These are phyloP conservation scores for Orbilia javanica DNA, from an alignment of 2,329 filamentous ascomycete genomes.

Conservation along the genomic window DNA sequence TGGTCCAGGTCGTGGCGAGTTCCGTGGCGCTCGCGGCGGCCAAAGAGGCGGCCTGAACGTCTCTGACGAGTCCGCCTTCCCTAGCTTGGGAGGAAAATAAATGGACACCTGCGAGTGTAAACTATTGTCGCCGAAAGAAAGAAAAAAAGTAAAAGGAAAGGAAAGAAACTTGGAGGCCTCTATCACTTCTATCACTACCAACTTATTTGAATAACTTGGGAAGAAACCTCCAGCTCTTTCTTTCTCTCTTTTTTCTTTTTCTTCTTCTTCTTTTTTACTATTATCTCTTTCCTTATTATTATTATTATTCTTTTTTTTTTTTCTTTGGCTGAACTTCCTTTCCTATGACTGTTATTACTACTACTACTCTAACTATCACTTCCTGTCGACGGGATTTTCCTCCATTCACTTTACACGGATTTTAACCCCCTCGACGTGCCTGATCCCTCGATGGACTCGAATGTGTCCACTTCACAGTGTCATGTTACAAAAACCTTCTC, in stretches of 20 bases:
- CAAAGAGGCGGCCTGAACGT: constrained; percentile 66
- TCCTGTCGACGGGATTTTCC: constrained; percentile 23
- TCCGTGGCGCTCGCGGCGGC: constrained; percentile 67
- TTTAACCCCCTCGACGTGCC: constrained; percentile 6
- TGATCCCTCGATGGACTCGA: constrained; percentile 29
- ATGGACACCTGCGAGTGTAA: background rate
- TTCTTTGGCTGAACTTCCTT: too few species aligned
- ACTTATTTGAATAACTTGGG: constrained; percentile 29
- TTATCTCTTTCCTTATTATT: constrained; percentile 7
- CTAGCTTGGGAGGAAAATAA: constrained; percentile 68
- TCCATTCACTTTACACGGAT: constrained; percentile 30
- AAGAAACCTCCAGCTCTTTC: too few species aligned
- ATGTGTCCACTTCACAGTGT: constrained; percentile 35
- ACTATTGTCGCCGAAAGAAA: background rate
- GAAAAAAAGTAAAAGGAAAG: too few species aligned
- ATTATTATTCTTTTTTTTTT: constrained; percentile 6
- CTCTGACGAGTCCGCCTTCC: constrained; percentile 70
- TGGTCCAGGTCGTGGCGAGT: constrained; percentile 64
- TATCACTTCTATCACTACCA: background rate
- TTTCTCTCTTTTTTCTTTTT: background rate
- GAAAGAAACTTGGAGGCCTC: background rate
- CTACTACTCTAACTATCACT: background rate
- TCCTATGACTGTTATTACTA: constrained; percentile 17
- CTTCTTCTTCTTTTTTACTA: background rate
- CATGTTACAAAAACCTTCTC: constrained; percentile 25